Percentiles rank a stretch among this genome's conserved stretches.
Conservation (phyloP, 441 rosid species). For the Populus hybrid region DNA sequence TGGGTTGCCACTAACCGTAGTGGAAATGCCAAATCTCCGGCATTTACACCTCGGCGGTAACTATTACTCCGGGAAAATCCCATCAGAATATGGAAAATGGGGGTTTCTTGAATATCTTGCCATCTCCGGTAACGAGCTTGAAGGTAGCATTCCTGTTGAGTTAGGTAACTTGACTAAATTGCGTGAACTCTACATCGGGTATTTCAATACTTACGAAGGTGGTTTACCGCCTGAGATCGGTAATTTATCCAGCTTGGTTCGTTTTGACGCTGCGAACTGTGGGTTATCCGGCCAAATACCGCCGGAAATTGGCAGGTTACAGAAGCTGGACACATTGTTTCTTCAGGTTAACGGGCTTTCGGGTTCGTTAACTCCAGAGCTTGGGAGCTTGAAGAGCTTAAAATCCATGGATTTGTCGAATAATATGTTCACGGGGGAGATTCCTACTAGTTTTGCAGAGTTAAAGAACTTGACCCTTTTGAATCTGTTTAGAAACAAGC, state of each 20-base stretch:
- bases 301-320: constrained; percentile 58
- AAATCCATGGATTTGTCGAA: constrained; percentile 92
- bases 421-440: constrained; percentile 77
- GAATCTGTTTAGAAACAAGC: constrained; percentile 86
- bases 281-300: constrained; percentile 77
- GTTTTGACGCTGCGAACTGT: constrained; percentile 83
- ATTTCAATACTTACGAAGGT: constrained; percentile 62
- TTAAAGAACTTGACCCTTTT: constrained; percentile 73
- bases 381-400: constrained; percentile 65
- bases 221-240: constrained; percentile 83
- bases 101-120: constrained; percentile 69
- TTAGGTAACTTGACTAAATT: constrained; percentile 69
- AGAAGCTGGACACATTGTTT: constrained; percentile 81
- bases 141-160: constrained; percentile 71
- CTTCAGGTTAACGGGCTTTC: constrained; percentile 81
- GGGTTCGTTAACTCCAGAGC: constrained; percentile 58
- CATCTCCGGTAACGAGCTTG: constrained; percentile 78
- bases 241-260: constrained; percentile 59
- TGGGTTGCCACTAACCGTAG: constrained; percentile 57
- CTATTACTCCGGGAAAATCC: constrained; percentile 72
- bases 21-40: constrained; percentile 60
- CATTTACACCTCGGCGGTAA: constrained; percentile 94
- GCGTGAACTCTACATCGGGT: constrained; percentile 74
- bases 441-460: constrained; percentile 56
- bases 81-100: constrained; percentile 71